These are phyloP conservation scores for Fusarium sp. DNA, from an alignment of 2,329 filamentous ascomycete species.

Conservation along the genomic window DNA sequence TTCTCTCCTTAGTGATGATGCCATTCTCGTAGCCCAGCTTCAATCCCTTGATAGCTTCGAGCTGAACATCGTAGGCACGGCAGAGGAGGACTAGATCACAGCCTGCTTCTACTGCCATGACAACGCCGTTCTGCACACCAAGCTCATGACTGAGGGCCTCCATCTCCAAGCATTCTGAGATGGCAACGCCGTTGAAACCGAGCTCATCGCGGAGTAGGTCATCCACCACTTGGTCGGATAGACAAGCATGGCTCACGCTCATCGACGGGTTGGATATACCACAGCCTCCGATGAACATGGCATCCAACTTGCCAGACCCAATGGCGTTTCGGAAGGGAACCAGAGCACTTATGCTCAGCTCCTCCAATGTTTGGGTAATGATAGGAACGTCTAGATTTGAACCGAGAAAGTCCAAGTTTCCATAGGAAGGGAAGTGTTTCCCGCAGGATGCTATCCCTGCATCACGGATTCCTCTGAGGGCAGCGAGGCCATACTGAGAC, in stretches of 20 bases:
- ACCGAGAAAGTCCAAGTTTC: slow-evolving; percentile 92
- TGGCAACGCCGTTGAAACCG: slow-evolving; percentile 90
- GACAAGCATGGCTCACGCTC: slow-evolving; percentile 94
- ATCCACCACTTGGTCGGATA: slow-evolving; percentile 93
- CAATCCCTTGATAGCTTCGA: slow-evolving; percentile 90
- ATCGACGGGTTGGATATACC: slow-evolving; percentile 92
- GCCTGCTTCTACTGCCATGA: slow-evolving; percentile 97
- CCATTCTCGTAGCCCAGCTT: slow-evolving; percentile 91
- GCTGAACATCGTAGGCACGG: slow-evolving; percentile 86
- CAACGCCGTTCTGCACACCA: slow-evolving; percentile 94
- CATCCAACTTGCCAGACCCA: slow-evolving; percentile 82
- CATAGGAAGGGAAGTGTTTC: slow-evolving; percentile 97
- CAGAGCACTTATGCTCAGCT: slow-evolving; percentile 89
- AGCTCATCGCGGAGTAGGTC: slow-evolving; percentile 89
- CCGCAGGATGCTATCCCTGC: slow-evolving; percentile 90
- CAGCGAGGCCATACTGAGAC: slow-evolving; percentile 90
- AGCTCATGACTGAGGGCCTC: slow-evolving; percentile 95
- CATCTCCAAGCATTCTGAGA: slow-evolving; percentile 97
- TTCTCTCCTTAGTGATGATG: slow-evolving; percentile 84
- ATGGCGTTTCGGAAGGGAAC: slow-evolving; percentile 94
- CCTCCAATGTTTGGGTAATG: slow-evolving; percentile 93
- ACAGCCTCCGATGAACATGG: slow-evolving; percentile 96
- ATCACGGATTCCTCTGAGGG: slow-evolving; percentile 92
- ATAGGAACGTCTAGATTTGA: slow-evolving; percentile 93
- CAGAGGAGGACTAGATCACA: slow-evolving; percentile 93